Conservation (phyloP, 169 alveolate species). For the Babesia ovis region DNA sequence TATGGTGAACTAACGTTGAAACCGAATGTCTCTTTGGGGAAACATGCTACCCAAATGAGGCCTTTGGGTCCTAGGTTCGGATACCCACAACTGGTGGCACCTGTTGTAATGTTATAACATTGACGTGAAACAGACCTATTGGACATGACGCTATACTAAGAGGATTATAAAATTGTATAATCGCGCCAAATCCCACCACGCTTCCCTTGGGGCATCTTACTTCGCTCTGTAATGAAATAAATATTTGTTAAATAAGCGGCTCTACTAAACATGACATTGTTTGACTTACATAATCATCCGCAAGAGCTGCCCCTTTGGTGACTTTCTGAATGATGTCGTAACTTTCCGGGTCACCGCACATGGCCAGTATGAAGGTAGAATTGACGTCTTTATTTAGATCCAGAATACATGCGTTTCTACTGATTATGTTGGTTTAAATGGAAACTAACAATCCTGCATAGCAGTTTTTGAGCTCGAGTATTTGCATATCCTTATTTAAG, state of each 20-base stretch:
- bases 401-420: conserved; percentile 56
- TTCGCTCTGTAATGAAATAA: conserved; percentile 5
- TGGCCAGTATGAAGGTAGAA: conserved; percentile 31
- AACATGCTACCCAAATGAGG: conserved; percentile 46
- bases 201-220: conserved; percentile 35
- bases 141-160: conserved; percentile 15
- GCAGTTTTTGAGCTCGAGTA: conserved; percentile 28
- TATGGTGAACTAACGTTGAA: conserved; percentile 11
- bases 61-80: conserved; percentile 33
- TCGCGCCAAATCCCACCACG: conserved; percentile 38
- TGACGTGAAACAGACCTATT: conserved; percentile 9
- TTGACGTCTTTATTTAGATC: conserved; percentile 29
- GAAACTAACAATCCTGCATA: conserved; percentile 42
- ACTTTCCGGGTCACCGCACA: conserved; percentile 17
- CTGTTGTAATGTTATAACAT: neutral
- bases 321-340: conserved; percentile 45
- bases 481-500: conserved; percentile 34
- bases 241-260: too few species aligned
- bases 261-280: too few species aligned
- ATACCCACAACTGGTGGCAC: conserved; percentile 20
- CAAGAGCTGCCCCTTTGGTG: conserved; percentile 14
- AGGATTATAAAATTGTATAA: conserved; percentile 10
- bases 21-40: conserved; percentile 39
- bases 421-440: neutral
- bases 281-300: neutral